These are phyloP conservation scores for Geotrichum bryndzae DNA, from an alignment of 1,139 yeast species.

Conservation along the genomic window DNA sequence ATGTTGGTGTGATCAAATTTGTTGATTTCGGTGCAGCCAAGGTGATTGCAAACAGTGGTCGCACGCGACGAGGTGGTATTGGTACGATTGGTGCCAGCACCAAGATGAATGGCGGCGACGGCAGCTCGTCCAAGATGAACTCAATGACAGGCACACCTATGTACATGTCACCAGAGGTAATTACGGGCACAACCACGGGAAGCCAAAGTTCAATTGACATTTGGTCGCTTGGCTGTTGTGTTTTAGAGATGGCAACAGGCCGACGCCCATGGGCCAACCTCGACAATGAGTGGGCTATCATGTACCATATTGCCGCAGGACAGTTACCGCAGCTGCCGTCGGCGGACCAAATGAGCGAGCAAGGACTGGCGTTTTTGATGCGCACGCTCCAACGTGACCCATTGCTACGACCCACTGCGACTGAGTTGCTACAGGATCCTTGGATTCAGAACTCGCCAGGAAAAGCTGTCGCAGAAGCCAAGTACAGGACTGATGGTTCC, in stretches of 20 bases:
- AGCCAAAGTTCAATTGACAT: slow-evolving; percentile 61
- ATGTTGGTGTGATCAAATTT: slow-evolving; percentile 86
- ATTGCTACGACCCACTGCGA: slow-evolving; percentile 69
- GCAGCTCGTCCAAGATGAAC: slow-evolving; percentile 27
- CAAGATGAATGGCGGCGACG: slow-evolving; percentile 12
- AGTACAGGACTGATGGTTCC: neutral
- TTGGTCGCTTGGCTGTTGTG: slow-evolving; percentile 87
- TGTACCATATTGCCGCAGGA: slow-evolving; percentile 97
- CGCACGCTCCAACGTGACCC: slow-evolving; percentile 84
- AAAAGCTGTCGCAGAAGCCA: neutral
- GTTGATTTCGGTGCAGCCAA: slow-evolving; percentile 98
- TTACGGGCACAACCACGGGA: slow-evolving; percentile 59
- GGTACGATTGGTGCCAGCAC: slow-evolving; percentile 3
- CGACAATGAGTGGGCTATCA: slow-evolving; percentile 96
- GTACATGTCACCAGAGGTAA: slow-evolving; percentile 98
- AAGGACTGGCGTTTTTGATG: slow-evolving; percentile 64
- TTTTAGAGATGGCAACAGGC: slow-evolving; percentile 81
- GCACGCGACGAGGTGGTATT: slow-evolving; percentile 32
- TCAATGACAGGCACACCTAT: slow-evolving; percentile 92
- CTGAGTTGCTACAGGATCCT: slow-evolving; percentile 78
- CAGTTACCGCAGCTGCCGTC: slow-evolving; percentile 79
- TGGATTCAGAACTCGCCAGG: slow-evolving; percentile 45
- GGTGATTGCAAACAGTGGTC: slow-evolving; percentile 71
- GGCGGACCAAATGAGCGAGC: slow-evolving; percentile 67
- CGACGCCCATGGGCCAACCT: slow-evolving; percentile 58